phyloP scores from a whole-genome alignment of 2,329 filamentous ascomycete species.

The Pseudogymnoascus sp. region DNA sequence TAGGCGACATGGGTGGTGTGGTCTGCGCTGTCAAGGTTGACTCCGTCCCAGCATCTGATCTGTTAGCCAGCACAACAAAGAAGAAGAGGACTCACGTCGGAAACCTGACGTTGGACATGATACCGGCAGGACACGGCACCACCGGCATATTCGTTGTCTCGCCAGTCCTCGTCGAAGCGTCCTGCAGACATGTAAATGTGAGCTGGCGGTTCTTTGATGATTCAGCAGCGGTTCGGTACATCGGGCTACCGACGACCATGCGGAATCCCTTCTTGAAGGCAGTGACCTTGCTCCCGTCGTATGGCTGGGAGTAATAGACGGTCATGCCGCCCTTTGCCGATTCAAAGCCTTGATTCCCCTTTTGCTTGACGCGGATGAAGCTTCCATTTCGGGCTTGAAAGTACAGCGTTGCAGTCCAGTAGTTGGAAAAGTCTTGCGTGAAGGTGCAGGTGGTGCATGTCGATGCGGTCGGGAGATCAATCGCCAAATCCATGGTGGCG shows the following conservation, averaged over 20 bases:
- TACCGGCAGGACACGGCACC: conserved; percentile 26
- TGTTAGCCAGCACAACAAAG: background rate
- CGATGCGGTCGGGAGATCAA: conserved; percentile 23
- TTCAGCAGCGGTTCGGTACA: conserved; percentile 29
- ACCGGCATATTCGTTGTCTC: conserved; percentile 34
- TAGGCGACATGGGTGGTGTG: conserved; percentile 20
- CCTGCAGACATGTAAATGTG: conserved; percentile 38
- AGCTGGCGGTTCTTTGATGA: conserved; percentile 36
- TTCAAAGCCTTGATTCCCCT: conserved; percentile 31
- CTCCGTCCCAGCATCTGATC: conserved; percentile 22
- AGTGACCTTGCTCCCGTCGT: conserved; percentile 32
- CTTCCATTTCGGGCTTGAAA: conserved; percentile 28
- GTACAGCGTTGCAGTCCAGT: conserved; percentile 29
- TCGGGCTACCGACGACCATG: conserved; percentile 37
- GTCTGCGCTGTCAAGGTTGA: conserved; percentile 20
- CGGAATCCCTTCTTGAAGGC: conserved; percentile 40
- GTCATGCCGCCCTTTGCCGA: conserved; percentile 29
- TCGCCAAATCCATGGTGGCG: conserved; percentile 29
- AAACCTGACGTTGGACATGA: conserved; percentile 29
- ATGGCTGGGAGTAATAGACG: conserved; percentile 31
- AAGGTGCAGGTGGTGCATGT: conserved; percentile 31
- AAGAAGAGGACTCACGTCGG: conserved; percentile 16
- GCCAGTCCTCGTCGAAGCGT: conserved; percentile 30
- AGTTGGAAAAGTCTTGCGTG: conserved; percentile 32
- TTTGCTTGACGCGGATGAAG: conserved; percentile 27